Conservation (phyloP, 176 grass and related monocot species). For the Pontederia paniculata region DNA sequence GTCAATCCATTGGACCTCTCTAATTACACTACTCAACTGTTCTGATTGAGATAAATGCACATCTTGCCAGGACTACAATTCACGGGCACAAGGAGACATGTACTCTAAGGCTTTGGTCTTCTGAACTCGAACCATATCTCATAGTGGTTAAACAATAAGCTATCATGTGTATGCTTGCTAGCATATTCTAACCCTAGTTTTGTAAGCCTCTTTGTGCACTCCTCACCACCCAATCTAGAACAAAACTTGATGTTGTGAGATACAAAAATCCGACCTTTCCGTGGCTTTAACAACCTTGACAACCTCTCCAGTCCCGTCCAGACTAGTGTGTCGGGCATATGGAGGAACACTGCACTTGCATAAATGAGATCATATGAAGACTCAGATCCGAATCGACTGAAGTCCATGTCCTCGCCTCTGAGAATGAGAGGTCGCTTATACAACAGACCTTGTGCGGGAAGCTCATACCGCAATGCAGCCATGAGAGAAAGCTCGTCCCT, state of each 20-base stretch:
- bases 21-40: no score
- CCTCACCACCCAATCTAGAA: constrained; percentile 56
- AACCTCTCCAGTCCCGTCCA: constrained; percentile 81
- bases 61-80: no score
- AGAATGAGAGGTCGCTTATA: constrained; percentile 76
- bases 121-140: constrained; percentile 95
- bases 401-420: constrained; percentile 87
- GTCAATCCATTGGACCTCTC: no score
- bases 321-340: constrained; percentile 67
- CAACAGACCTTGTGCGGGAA: constrained; percentile 63
- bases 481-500: constrained; percentile 78
- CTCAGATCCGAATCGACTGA: constrained; percentile 56
- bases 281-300: constrained; percentile 40
- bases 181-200: constrained; percentile 68
- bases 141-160: constrained; percentile 92
- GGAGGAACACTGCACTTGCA: constrained; percentile 84
- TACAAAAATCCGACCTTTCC: constrained; percentile 85
- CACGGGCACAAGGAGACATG: background rate
- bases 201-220: constrained; percentile 48
- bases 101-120: constrained; percentile 1
- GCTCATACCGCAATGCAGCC: constrained; percentile 64
- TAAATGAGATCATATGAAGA: constrained; percentile 89
- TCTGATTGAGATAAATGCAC: no score
- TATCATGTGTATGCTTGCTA: constrained; percentile 78
- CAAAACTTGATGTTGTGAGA: constrained; percentile 97